phyloP scores from a whole-genome alignment of 192 early-diverging fungal species.

The Mycoemilia scoparia region DNA sequence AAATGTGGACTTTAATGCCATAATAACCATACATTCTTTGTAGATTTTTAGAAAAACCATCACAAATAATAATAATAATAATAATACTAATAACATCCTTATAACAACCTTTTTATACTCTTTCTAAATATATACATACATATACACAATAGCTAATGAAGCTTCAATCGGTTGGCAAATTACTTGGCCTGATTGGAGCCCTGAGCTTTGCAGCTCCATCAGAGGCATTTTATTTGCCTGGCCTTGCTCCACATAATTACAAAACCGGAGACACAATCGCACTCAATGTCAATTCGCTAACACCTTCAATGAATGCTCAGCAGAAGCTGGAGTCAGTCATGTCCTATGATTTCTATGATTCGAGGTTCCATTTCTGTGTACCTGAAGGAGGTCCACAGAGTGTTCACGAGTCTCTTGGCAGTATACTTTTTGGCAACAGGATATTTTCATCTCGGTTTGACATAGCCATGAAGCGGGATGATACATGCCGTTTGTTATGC shows the following conservation, averaged over 20 bases:
- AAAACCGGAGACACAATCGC: constrained; percentile 41
- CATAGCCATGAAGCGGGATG: constrained; percentile 42
- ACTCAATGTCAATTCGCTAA: constrained; percentile 72
- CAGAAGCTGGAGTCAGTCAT: constrained; percentile 55
- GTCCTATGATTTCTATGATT: constrained; percentile 78
- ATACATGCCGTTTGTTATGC: constrained; percentile 52
- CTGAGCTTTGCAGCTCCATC: constrained; percentile 7
- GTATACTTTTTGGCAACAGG: constrained; percentile 90
- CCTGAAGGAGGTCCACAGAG: constrained; percentile 42
- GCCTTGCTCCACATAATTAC: constrained; percentile 83
- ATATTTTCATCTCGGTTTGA: constrained; percentile 68
- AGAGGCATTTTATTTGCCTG: constrained; percentile 77
- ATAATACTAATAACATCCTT: too few relatives aligned
- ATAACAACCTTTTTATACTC: too few relatives aligned
- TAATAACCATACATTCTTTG: too few relatives aligned
- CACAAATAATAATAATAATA: too few relatives aligned
- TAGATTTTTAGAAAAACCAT: too few relatives aligned
- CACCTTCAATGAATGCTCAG: constrained; percentile 42
- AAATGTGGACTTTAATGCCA: too few relatives aligned
- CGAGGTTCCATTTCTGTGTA: constrained; percentile 70
- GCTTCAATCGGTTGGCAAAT: background rate
- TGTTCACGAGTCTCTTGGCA: constrained; percentile 67
- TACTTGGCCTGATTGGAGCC: background rate
- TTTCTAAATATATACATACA: too few relatives aligned
- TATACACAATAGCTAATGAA: too few relatives aligned